Evolutionary conservation across 73 alveolate species (phyloP), one percentile per base, ranked within the genome.

Genomic region (Vitrella brassicaformis): DNA sequence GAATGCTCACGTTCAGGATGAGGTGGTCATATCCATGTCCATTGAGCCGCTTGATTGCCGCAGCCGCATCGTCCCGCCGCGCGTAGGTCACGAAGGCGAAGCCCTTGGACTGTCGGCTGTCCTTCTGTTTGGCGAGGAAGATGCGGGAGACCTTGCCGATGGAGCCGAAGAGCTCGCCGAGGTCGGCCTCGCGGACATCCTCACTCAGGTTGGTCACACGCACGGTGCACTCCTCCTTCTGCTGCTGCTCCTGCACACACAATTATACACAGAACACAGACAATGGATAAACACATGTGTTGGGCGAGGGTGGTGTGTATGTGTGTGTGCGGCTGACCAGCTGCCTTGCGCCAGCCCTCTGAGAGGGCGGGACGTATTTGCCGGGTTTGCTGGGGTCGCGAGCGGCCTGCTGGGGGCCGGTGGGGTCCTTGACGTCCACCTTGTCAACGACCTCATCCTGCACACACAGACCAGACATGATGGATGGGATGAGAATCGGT

Each of bases 1-100:
- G n/a, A n/a, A n/a, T n/a, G n/a, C n/a, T n/a, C n/a, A 78, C 84
- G 68, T 78, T 46, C 84, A 78, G 47, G 78, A 78, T 78, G 71
- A 78, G 64, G 73, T 70, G 68, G 84, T 78, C 84, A 31, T 78
- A 78, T 72, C 84, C 84, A 27, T 78, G 84, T 25, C 84, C 78
- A 30, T 78, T 78, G 69, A 78, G 71, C 19, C 78, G 71, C 39
- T 68, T 78, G 31, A 78, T 78, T 31, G 84, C 84, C 56, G 67
- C 69, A 72, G 68, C 77, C 27, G 84, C 84, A 70, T 78, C 84
- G 22, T 78, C 84, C 22, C 68, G 25, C 72, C 29, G 39, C 78
- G 46, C 68, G 70, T 69, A 78, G 47, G 84, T 78, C 72, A 78
- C 70, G 78, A 78, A 78, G 0, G 84, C 84, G 47, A 78, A 78